A percentile compares a stretch with the other conserved stretches of the same genome.
Evolutionary conservation across 208 protist species (phyloP).

Genomic region (Crithidia brevicula): DNA sequence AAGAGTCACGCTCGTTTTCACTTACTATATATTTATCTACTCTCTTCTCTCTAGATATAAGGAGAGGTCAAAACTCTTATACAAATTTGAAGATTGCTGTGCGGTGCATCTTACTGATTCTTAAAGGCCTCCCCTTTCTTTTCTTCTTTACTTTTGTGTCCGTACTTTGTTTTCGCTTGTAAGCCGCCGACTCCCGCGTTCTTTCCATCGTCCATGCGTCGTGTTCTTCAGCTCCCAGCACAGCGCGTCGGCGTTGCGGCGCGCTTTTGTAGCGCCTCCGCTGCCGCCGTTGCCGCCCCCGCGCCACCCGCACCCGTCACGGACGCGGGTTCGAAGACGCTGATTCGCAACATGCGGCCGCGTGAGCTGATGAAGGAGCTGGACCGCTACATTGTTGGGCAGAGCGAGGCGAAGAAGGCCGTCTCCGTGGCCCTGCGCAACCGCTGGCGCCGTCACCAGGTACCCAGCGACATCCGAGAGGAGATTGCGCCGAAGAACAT

Average conservation of each 20-base stretch:
- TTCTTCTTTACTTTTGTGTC: constrained; percentile 5
- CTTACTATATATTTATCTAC: no score
- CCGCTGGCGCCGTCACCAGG: constrained; percentile 94
- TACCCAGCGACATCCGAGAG: constrained; percentile 87
- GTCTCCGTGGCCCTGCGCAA: constrained; percentile 97
- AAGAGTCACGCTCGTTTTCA: no score
- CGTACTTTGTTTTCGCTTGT: constrained; percentile 24
- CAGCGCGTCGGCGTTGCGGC: constrained; percentile 16
- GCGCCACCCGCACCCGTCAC: constrained; percentile 27
- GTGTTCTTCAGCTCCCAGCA: constrained; percentile 1
- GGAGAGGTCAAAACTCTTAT: no score
- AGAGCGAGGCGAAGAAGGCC: constrained; percentile 97
- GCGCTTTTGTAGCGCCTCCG: constrained; percentile 61
- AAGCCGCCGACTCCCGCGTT: not conserved
- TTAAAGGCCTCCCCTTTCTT: no score
- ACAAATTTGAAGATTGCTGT: no score
- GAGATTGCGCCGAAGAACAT: constrained; percentile 96
- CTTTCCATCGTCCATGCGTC: constrained; percentile 12
- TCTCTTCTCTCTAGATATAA: no score
- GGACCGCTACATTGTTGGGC: constrained; percentile 97
- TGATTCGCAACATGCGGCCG: constrained; percentile 91
- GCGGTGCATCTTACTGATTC: no score
- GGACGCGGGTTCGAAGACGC: constrained; percentile 37
- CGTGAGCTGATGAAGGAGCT: constrained; percentile 95
- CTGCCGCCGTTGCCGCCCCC: constrained; percentile 41